Conservation (phyloP, 768 basidiomycete species). For the Hydnum rufescens region DNA sequence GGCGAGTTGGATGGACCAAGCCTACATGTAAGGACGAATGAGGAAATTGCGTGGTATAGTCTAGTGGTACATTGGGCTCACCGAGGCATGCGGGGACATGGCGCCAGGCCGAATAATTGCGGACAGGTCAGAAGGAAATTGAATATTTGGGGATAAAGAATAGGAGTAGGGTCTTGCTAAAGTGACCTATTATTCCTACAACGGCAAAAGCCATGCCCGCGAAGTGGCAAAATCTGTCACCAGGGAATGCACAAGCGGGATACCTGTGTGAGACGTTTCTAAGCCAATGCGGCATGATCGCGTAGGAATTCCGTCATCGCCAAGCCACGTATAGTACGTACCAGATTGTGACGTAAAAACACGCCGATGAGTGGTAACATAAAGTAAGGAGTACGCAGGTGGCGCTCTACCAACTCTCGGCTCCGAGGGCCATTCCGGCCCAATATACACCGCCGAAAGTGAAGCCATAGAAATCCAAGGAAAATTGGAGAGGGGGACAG, state of each 20-base stretch:
- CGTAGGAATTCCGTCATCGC: conserved; percentile 3
- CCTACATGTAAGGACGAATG: too few relatives aligned
- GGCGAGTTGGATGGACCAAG: background rate
- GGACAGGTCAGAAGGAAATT: conserved; percentile 91
- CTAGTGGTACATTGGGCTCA: conserved; percentile 19
- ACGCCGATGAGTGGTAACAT: conserved; percentile 91
- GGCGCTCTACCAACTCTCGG: conserved; percentile 71
- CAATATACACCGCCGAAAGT: conserved; percentile 64
- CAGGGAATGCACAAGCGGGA: conserved; percentile 84
- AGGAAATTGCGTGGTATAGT: background rate
- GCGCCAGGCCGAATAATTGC: conserved; percentile 82
- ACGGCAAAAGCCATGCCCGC: conserved; percentile 98
- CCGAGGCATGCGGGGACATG: conserved; percentile 85
- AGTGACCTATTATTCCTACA: conserved; percentile 92
- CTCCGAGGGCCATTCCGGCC: conserved; percentile 79
- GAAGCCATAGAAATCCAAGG: conserved; percentile 36
- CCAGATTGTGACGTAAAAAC: conserved; percentile 88
- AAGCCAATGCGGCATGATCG: background rate
- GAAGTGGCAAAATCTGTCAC: conserved; percentile 94
- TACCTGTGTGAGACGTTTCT: conserved; percentile 49
- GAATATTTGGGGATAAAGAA: conserved; percentile 99
- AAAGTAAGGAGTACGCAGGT: conserved; percentile 91
- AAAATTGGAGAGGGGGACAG: conserved; percentile 77
- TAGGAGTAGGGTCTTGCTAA: conserved; percentile 84
- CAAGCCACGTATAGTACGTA: too few relatives aligned